Percentiles rank a stretch among this genome's conserved stretches.
These are phyloP conservation scores for Ramularia endophylla DNA, from an alignment of 2,329 filamentous ascomycete genomes.

Conservation along the genomic window DNA sequence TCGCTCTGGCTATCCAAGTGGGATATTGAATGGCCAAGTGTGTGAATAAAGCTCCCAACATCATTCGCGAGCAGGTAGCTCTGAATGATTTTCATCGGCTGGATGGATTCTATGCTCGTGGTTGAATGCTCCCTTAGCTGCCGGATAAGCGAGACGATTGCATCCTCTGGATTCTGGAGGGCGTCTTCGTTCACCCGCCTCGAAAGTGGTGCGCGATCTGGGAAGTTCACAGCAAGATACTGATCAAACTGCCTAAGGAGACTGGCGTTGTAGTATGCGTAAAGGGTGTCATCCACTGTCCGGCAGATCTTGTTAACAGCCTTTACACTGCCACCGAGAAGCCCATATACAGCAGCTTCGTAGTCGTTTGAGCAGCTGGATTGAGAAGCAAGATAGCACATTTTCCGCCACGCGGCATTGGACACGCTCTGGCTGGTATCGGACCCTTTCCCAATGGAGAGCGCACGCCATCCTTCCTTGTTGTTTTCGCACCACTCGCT, in stretches of 20 bases:
- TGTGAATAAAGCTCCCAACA: slow-evolving; percentile 38
- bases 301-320: slow-evolving; percentile 71
- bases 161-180: slow-evolving; percentile 44
- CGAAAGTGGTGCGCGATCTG: slow-evolving; percentile 49
- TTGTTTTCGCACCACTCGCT: slow-evolving; percentile 80
- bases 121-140: slow-evolving; percentile 52
- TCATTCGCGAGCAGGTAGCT: slow-evolving; percentile 65
- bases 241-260: slow-evolving; percentile 72
- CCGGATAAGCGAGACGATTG: slow-evolving; percentile 49
- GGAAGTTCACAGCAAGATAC: slow-evolving; percentile 55
- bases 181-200: slow-evolving; percentile 61
- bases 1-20: slow-evolving; percentile 29
- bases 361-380: slow-evolving; percentile 67
- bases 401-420: slow-evolving; percentile 57
- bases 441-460: slow-evolving; percentile 62
- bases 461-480: slow-evolving; percentile 82
- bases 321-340: slow-evolving; percentile 77
- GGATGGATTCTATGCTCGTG: slow-evolving; percentile 53
- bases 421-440: slow-evolving; percentile 41
- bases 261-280: slow-evolving; percentile 81
- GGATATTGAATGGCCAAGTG: slow-evolving; percentile 40
- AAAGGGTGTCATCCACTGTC: slow-evolving; percentile 81
- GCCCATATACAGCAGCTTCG: slow-evolving; percentile 82
- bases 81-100: slow-evolving; percentile 69
- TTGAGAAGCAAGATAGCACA: slow-evolving; percentile 65